Evolutionary conservation across 768 basidiomycete species (phyloP).

Genomic region (Tulasnella sp.): DNA sequence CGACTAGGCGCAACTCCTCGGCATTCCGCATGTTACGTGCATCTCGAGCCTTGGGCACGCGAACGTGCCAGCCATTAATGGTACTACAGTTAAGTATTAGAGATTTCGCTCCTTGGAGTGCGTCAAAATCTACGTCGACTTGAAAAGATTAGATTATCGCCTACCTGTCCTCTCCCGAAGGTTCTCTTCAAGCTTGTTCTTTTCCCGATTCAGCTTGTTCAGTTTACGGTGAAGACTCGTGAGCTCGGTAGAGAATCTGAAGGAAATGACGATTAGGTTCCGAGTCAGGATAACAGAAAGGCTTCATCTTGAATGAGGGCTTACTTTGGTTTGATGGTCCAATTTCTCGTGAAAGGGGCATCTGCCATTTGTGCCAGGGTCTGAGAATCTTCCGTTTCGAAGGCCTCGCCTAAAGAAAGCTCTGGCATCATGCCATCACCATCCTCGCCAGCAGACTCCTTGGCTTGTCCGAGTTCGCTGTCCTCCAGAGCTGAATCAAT

Average conservation of each 20-base stretch:
- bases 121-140: slow-evolving; percentile 1
- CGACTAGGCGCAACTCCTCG: slow-evolving; percentile 44
- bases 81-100: slow-evolving; percentile 57
- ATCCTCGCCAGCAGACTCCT: slow-evolving; percentile 31
- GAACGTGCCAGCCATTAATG: slow-evolving; percentile 68
- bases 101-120: slow-evolving; percentile 59
- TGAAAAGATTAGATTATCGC: neutral
- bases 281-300: neutral
- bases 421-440: slow-evolving; percentile 27
- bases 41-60: slow-evolving; percentile 60
- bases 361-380: neutral
- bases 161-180: slow-evolving; percentile 56
- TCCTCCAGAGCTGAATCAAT: slow-evolving; percentile 52
- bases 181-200: slow-evolving; percentile 50
- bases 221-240: slow-evolving; percentile 48
- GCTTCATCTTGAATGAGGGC: slow-evolving; percentile 26
- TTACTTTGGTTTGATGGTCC: slow-evolving; percentile 66
- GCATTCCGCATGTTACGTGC: slow-evolving; percentile 50
- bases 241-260: slow-evolving; percentile 60
- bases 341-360: slow-evolving; percentile 29
- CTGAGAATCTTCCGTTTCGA: neutral
- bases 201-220: slow-evolving; percentile 43
- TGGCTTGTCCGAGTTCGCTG: slow-evolving; percentile 31
- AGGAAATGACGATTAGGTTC: neutral
- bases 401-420: slow-evolving; percentile 1